Conservation (phyloP, 1,284 basidiomycete genomes). For the Pseudozyma sp. region DNA sequence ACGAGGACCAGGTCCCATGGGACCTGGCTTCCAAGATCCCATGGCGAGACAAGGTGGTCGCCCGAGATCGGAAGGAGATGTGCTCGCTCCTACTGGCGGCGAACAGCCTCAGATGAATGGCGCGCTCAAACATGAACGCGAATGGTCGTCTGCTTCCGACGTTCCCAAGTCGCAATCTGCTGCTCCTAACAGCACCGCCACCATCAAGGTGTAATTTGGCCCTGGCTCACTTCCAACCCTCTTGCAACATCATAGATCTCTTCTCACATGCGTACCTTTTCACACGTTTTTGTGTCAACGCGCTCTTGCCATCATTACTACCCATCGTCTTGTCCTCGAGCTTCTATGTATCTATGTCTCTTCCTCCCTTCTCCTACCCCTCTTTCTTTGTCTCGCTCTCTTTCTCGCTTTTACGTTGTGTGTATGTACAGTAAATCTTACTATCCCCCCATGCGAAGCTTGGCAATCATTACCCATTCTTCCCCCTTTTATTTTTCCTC, state of each 20-base stretch:
- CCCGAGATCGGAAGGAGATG: constrained; percentile 33
- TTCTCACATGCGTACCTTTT: too few species aligned
- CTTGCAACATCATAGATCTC: background rate
- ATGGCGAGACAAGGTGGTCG: constrained; percentile 14
- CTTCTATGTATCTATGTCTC: too few species aligned
- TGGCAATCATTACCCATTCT: too few species aligned
- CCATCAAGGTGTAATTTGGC: constrained; percentile 20
- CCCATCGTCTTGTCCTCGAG: too few species aligned
- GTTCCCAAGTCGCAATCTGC: background rate
- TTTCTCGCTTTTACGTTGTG: too few species aligned
- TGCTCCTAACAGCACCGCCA: background rate
- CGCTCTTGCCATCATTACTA: too few species aligned
- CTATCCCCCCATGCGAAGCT: too few species aligned
- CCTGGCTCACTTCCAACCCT: background rate
- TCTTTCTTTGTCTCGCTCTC: too few species aligned
- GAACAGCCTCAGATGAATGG: background rate
- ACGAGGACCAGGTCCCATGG: constrained; percentile 19
- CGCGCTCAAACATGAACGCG: constrained; percentile 31
- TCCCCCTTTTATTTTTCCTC: too few species aligned
- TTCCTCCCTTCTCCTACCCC: too few species aligned
- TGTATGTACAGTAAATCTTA: too few species aligned
- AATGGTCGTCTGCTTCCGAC: constrained; percentile 31
- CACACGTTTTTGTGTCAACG: too few species aligned
- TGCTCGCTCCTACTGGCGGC: constrained; percentile 4
- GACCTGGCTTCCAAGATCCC: constrained; percentile 12